Base-by-base conservation (phyloP, 805 yeast genomes). In the Millerozyma miso region DNA sequence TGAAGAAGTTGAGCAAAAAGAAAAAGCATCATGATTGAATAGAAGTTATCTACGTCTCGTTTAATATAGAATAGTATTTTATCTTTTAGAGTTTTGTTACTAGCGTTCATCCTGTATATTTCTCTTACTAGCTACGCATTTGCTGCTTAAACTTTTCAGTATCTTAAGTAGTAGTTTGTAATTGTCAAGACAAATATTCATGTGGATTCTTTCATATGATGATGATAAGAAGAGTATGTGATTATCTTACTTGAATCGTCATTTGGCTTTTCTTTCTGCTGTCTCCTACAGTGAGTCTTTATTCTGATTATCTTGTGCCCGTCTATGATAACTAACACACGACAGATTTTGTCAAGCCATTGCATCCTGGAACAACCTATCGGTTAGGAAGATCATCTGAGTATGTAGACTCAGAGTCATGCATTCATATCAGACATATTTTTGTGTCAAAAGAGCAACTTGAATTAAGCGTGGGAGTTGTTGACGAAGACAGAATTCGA, bases 381-480 rank as follows among this genome's bases (percentile, higher is more conserved):
- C 42, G 47, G 15, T 46, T 65, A 8, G 71, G 71, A 3, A 50
- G 71, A 20, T 62, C 33, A 4, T 23, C 39, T 19, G 39, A 37
- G 8, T 14, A 26, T 12, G 14, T 26, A 14, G 19, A 17, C 12
- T 23, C 18, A 10, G 16, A 32, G 4, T 15, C 19, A 13, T 26
- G n/a, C 19, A 26, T 37, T 14, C 31, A 37, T 17, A 15, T 37
- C 15, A 23, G 17, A 15, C 33, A 65, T 38, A 49, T 56, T 17
- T 52, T 56, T 37, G 67, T 63, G 10, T 64, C 71, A 6, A 54
- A 66, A 39, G 53, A 54, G 14, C 66, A 64, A 45, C 46, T 65
- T 14, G 53, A 55, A 34, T 13, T 66, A 7, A 38, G 29, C 7
- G 29, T 53, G 5, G 57, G 51, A 5, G 23, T 39, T 4, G 41